These are phyloP conservation scores for Gillenia trifoliata DNA, from an alignment of 306 rosid species.

Conservation along the genomic window DNA sequence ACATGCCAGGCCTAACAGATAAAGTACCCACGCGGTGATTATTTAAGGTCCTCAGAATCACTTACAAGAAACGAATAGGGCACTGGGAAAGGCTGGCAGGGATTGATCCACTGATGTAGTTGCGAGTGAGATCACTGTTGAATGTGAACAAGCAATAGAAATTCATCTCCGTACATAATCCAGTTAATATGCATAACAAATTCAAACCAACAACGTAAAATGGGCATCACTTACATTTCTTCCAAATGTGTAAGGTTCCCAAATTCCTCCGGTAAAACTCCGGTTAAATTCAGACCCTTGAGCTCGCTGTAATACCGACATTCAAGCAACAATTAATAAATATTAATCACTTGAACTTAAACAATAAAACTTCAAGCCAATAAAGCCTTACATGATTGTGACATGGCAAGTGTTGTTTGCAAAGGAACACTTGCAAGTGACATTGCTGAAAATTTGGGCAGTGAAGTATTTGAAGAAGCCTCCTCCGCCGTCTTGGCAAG, in stretches of 20 bases:
- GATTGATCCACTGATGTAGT: constrained; percentile 55
- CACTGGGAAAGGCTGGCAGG: constrained; percentile 40
- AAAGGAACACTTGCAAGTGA: constrained; percentile 49
- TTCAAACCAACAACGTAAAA: background rate
- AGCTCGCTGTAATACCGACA: constrained; percentile 22
- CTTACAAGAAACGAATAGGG: constrained; percentile 46
- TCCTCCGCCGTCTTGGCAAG: constrained; percentile 23
- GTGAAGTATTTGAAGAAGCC: constrained; percentile 9
- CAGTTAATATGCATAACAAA: background rate
- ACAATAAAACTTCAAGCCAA: background rate
- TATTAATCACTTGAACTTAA: background rate
- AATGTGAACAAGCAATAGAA: background rate
- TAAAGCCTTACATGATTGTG: constrained; percentile 37
- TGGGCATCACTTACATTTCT: constrained; percentile 43
- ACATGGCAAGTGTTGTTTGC: constrained; percentile 39
- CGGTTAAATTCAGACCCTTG: constrained; percentile 46
- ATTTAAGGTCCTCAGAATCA: background rate
- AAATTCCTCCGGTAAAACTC: constrained; percentile 52
- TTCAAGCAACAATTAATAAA: too few relatives aligned
- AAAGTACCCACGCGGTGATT: background rate
- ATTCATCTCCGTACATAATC: background rate
- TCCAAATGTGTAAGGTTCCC: constrained; percentile 49
- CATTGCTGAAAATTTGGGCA: constrained; percentile 1
- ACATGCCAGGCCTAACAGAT: background rate
- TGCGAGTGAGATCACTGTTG: constrained; percentile 59